Evolutionary conservation across 1,284 basidiomycete genomes (phyloP), one percentile per base, ranked within the genome.

Genomic region (Irpex sp.): DNA sequence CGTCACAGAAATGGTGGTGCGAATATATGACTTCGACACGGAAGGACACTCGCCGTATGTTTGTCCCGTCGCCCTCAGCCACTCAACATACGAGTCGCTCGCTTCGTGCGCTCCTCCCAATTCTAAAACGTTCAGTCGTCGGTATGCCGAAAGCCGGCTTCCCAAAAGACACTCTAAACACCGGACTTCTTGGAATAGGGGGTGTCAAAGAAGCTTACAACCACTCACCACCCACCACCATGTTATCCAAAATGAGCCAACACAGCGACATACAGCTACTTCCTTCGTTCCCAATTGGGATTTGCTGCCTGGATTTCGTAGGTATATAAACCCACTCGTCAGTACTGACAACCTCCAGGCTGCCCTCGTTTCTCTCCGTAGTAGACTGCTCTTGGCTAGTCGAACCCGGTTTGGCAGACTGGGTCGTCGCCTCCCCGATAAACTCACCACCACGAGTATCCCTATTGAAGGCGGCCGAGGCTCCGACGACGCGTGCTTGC

Each of bases 181-280:
- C 15, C 22, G 13, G 58, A n/a, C 58, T 59, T 59, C 58, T n/a
- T 10, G 10, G 58, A 24, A 59, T 59, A 59, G 58, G 58, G 58
- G 58, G 58, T 59, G n/a, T 59, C 58, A 59, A 59, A 24, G 58
- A 59, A 59, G 58, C n/a, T 22, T 59, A 24, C 58, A n/a, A 59
- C 18, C 58, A 32, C 32, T 32, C 32, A 32, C 32, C 32, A 32
- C 32, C 32, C 32, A 59, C 58, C 58, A 59, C 58, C 18, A 20
- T 20, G 22, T 4, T 24, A 10, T 24, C 58, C 20, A 59, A 59
- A 59, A 59, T 10, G 3, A 59, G 58, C 58, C 10, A 18, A 59
- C 15, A n/a, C 58, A 20, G 22, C 18, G 58, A 59, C 58, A 59
- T 49, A n/a, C n/a, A 49, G 45, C 32, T 49, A 49, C 13, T 13